Conservation (phyloP, 225 moss, liverwort and hornwort species). For the Pseudisothecium myosuroides region DNA sequence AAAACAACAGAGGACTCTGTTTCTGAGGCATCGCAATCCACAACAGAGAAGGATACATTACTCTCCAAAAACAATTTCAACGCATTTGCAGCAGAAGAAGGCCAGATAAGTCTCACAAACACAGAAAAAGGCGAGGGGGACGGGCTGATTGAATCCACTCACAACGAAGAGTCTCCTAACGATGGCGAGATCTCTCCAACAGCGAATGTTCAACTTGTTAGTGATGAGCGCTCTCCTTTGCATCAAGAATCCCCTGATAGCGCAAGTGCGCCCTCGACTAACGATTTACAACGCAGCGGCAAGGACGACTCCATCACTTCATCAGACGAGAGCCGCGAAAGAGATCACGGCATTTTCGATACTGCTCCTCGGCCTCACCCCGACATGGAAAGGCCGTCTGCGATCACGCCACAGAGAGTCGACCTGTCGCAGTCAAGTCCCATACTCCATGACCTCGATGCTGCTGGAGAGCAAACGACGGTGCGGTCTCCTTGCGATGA, state of each 20-base stretch:
- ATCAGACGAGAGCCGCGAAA: not conserved
- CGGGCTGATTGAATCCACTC: not conserved
- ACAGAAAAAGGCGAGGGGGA: not conserved
- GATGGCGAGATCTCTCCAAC: not conserved
- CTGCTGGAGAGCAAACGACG: not conserved
- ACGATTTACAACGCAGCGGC: not conserved
- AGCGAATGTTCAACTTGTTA: not conserved
- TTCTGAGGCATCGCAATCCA: not conserved
- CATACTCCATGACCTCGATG: not conserved
- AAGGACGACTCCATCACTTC: not conserved
- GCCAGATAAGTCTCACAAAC: not conserved
- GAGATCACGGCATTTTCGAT: not conserved
- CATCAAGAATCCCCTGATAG: not conserved
- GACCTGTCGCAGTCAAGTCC: not conserved
- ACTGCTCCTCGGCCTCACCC: conserved; percentile 4
- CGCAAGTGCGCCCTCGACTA: not conserved
- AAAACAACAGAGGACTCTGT: not conserved
- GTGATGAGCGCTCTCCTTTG: not conserved
- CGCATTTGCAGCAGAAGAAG: not conserved
- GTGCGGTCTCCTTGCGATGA: not conserved
- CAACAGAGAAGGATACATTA: not conserved
- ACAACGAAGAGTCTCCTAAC: not conserved
- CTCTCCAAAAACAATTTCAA: not conserved
- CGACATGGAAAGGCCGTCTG: not conserved
- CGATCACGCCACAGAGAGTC: not conserved